Evolutionary conservation across 306 rosid genomes (phyloP), one percentile per base, ranked within the genome.

Genomic region (Fragaria iinumae): DNA sequence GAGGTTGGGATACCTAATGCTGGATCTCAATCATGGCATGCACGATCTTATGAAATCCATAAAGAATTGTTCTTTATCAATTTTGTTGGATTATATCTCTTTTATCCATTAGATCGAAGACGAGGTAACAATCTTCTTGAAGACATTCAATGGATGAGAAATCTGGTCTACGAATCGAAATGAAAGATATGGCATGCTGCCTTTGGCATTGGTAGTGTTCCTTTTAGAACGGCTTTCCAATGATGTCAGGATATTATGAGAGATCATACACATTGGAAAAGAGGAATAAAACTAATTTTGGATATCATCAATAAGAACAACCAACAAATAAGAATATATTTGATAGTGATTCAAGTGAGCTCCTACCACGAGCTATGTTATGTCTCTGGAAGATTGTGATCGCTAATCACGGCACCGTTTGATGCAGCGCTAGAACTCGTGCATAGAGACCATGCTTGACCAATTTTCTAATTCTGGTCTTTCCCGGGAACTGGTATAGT

Each of bases 401-500:
- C 89, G 84, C 60, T 23, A 81, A 85, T 91, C 77, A 45, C 86
- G 91, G 67, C 86, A 84, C 67, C 80, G 67, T 69, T 79, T 66
- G 43, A 65, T 47, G 89, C 80, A 79, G 80, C 75, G 10, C 23
- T 11, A 52, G 23, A 60, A 73, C 76, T 84, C 79, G 49, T 75
- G 83, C 60, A 71, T 20, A 56, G 23, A 4, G 32, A 41, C 45
- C 45, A 41, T 41, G 45, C 45, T 43, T 43, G 45, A 8, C 11
- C 45, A 43, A 9, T 43, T 43, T 43, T 3, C 55, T 48, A 60
- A 5, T 23, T 60, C 1, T 29, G 1, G 3, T 13, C 45, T 43
- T 43, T 43, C 11, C 45, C 45, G 2, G 11, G 44, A 41, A 41
- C 44, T 7, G 8, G 11, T 41, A 39, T 39, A 41, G 10, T 8